These are phyloP conservation scores for Termitomyces sp. DNA, from an alignment of 768 basidiomycete species.

Conservation along the genomic window DNA sequence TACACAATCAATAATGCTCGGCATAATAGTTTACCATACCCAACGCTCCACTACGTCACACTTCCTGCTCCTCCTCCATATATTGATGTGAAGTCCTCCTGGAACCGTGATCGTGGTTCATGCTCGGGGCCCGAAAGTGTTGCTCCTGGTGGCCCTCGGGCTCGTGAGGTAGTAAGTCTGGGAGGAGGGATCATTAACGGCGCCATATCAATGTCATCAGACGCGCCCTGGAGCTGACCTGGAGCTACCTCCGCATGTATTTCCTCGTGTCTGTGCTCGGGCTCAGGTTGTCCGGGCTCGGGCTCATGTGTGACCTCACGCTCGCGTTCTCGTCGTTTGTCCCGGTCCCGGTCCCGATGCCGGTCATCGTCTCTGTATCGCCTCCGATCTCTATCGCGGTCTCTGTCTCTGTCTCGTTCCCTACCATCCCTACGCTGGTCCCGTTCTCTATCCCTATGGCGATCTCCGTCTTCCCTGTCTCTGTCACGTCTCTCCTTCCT, in stretches of 20 bases:
- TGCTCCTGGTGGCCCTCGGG: not conserved
- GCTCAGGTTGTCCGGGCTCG: conserved; percentile 12
- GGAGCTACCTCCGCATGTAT: conserved; percentile 8
- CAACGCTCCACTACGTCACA: not conserved
- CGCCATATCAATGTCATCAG: conserved; percentile 18
- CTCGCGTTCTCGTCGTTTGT: conserved; percentile 12
- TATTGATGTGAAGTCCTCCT: conserved; percentile 19
- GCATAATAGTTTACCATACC: not conserved
- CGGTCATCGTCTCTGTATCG: conserved; percentile 3
- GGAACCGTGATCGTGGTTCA: conserved; percentile 19
- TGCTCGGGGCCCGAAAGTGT: conserved; percentile 5
- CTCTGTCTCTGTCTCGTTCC: conserved; percentile 3
- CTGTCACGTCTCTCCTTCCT: not conserved
- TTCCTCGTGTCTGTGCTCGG: conserved; percentile 2
- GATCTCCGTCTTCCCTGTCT: not conserved
- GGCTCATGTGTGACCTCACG: not conserved
- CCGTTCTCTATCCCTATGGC: conserved; percentile 5
- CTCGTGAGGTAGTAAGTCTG: conserved; percentile 8
- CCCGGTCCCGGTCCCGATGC: conserved; percentile 2
- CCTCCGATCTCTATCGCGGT: conserved; percentile 3
- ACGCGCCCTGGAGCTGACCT: conserved; percentile 17
- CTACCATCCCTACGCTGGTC: conserved; percentile 14
- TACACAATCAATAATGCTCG: not conserved
- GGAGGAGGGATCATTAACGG: conserved; percentile 23
- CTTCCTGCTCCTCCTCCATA: conserved; percentile 11